Evolutionary conservation across 305 asterid species (phyloP).

Genomic region (Fraxinus albicans): DNA sequence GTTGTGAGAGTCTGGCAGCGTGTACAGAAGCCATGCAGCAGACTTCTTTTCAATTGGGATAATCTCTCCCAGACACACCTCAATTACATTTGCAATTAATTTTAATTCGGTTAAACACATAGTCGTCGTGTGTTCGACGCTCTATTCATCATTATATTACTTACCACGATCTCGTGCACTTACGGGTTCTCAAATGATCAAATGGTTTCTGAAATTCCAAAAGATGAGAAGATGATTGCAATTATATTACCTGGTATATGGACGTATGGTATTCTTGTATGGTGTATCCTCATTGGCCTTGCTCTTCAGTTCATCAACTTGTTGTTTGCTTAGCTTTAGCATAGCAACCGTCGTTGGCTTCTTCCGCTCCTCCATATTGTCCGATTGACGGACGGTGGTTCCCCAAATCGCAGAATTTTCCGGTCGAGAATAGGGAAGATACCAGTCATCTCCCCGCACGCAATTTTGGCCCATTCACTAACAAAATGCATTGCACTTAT

Average conservation of each 20-base stretch:
- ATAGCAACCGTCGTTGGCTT: slow-evolving; percentile 3
- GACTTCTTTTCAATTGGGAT: too few species aligned
- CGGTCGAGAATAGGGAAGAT: neutral
- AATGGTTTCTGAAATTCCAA: too few species aligned
- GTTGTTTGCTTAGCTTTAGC: slow-evolving; percentile 12
- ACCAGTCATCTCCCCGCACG: neutral
- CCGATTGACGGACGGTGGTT: neutral
- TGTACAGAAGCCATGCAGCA: too few species aligned
- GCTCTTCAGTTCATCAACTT: slow-evolving; percentile 2
- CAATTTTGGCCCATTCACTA: neutral
- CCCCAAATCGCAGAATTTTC: neutral
- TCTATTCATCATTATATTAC: too few species aligned
- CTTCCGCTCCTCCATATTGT: slow-evolving; percentile 9
- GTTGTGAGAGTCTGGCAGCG: too few species aligned
- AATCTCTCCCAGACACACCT: too few species aligned
- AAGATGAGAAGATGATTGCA: too few species aligned
- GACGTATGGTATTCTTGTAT: neutral
- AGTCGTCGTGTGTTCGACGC: too few species aligned
- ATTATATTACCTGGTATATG: neutral
- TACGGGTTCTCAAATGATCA: too few species aligned
- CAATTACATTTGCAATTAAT: too few species aligned
- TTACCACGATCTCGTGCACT: too few species aligned
- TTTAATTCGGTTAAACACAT: too few species aligned
- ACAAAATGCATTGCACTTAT: neutral
- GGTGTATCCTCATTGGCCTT: slow-evolving; percentile 9